phyloP scores from a whole-genome alignment of 257 asterid genomes.

The Rhazya stricta region DNA sequence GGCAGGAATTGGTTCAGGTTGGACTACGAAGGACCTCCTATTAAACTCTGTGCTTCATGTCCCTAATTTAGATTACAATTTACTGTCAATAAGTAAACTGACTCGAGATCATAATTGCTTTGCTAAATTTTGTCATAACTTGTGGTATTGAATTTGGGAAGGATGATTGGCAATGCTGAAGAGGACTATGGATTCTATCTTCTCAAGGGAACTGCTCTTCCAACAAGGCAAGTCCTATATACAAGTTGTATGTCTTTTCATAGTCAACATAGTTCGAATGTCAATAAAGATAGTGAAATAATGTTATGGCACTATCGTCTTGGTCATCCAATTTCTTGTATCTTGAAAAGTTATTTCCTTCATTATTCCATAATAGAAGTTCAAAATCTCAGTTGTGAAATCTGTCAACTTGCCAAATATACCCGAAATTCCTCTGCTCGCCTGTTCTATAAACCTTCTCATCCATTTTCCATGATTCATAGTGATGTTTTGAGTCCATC shows the following conservation, averaged over 20 bases:
- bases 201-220: neutral
- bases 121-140: neutral
- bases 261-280: neutral
- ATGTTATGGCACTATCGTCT: constrained; percentile 9
- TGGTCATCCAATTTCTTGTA: constrained; percentile 15
- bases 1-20: no score
- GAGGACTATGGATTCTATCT: constrained; percentile 1
- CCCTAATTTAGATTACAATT: no score
- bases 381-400: constrained; percentile 8
- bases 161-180: constrained; percentile 9
- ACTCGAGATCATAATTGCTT: no score
- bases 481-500: constrained; percentile 2
- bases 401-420: constrained; percentile 6
- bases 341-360: neutral
- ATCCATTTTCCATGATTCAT: neutral
- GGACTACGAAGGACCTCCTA: no score
- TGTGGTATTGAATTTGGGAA: constrained; percentile 5
- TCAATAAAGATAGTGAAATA: neutral
- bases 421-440: neutral
- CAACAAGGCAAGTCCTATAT: neutral
- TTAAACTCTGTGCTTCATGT: no score
- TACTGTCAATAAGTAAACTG: no score
- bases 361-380: neutral
- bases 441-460: constrained; percentile 7
- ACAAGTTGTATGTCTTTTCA: no score